Conservation (phyloP, 805 yeast species). For the Starmerella floris region DNA sequence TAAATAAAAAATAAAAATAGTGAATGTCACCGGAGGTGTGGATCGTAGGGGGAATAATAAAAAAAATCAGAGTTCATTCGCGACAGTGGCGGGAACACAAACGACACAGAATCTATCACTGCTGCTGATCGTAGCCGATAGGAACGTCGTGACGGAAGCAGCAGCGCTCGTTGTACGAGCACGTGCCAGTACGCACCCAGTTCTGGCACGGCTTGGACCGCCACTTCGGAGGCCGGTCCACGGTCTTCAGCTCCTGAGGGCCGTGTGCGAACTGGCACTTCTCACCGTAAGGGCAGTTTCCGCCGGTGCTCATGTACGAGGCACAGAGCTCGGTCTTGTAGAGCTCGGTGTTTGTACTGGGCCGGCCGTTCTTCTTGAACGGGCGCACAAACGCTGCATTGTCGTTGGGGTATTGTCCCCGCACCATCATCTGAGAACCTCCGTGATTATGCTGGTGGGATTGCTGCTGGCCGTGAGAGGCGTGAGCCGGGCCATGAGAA, state of each 20-base stretch:
- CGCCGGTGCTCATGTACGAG: slow-evolving; percentile 54
- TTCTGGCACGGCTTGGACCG: slow-evolving; percentile 84
- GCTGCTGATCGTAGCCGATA: slow-evolving; percentile 11
- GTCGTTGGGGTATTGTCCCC: not conserved
- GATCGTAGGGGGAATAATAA: not conserved
- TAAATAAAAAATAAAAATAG: not conserved
- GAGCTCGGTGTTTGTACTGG: slow-evolving; percentile 42
- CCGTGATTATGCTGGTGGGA: slow-evolving; percentile 4
- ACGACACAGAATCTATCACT: not conserved
- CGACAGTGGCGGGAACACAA: too few species aligned
- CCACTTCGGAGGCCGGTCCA: slow-evolving; percentile 70
- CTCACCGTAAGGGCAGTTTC: slow-evolving; percentile 71
- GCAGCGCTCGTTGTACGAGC: slow-evolving; percentile 83
- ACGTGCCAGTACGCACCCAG: slow-evolving; percentile 68
- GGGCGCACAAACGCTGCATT: slow-evolving; percentile 3
- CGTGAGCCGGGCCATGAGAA: slow-evolving; percentile 7
- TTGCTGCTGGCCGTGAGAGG: slow-evolving; percentile 6
- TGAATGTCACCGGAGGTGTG: not conserved
- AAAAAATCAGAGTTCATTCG: not conserved
- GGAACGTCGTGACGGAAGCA: slow-evolving; percentile 61
- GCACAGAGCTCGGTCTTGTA: slow-evolving; percentile 87
- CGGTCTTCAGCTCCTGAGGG: slow-evolving; percentile 52
- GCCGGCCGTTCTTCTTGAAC: slow-evolving; percentile 26
- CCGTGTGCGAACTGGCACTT: slow-evolving; percentile 97
- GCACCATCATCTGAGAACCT: not conserved